Evolutionary conservation across 495 filamentous ascomycete genomes (phyloP).

Genomic region (Penicillium simplicissimum): DNA sequence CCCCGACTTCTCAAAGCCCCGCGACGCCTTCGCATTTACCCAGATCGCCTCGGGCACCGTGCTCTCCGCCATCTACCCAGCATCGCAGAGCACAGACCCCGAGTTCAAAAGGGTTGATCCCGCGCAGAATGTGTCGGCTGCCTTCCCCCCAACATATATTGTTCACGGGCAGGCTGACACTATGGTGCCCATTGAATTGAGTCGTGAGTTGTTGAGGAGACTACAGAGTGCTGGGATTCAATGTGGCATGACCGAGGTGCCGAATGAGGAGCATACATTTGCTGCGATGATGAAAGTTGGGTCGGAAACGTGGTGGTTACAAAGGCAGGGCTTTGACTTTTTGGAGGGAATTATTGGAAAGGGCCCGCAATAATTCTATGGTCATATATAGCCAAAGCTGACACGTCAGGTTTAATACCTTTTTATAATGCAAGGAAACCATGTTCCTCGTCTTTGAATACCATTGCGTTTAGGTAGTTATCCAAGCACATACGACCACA

Average conservation of each 20-base stretch:
- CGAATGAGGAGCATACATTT: constrained; percentile 41
- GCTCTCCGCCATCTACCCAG: constrained; percentile 27
- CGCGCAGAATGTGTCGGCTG: constrained; percentile 16
- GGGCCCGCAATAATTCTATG: constrained; percentile 12
- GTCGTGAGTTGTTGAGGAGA: constrained; percentile 21
- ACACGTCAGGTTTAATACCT: background rate
- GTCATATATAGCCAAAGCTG: background rate
- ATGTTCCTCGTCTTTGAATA: too few relatives aligned
- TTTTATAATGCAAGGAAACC: too few relatives aligned
- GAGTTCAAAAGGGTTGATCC: constrained; percentile 30
- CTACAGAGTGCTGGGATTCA: constrained; percentile 25
- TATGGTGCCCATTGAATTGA: constrained; percentile 34
- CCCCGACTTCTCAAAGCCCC: constrained; percentile 31
- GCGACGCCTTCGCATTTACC: constrained; percentile 41
- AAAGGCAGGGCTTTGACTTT: constrained; percentile 40
- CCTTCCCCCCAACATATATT: constrained; percentile 37
- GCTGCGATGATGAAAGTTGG: constrained; percentile 38
- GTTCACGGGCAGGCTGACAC: constrained; percentile 32
- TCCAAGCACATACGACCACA: too few relatives aligned
- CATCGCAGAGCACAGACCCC: constrained; percentile 7
- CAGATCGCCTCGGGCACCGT: constrained; percentile 38
- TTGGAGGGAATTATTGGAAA: constrained; percentile 33
- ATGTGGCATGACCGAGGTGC: constrained; percentile 39
- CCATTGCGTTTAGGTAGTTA: too few relatives aligned
- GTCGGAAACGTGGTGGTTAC: constrained; percentile 36